A percentile compares a stretch with the other conserved stretches of the same genome.
These are phyloP conservation scores for Pyrus pyrifolia DNA, from an alignment of 306 rosid genomes.

Conservation along the genomic window DNA sequence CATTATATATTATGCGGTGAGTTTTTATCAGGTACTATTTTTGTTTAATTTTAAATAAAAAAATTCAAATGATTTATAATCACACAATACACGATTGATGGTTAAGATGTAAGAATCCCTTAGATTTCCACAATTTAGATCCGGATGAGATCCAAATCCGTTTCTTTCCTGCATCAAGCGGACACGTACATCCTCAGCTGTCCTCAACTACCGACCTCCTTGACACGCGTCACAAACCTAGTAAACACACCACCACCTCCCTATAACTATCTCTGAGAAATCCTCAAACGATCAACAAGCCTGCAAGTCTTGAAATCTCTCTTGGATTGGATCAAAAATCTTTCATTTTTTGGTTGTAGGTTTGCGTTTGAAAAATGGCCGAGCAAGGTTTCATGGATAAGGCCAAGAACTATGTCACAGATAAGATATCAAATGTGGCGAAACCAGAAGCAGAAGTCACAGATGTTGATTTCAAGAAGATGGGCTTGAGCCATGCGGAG, in stretches of 20 bases:
- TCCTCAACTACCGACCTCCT: background rate
- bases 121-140: no score
- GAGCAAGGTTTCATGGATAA: constrained; percentile 31
- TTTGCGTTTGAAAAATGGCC: constrained; percentile 32
- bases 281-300: background rate
- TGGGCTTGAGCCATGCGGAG: constrained; percentile 40
- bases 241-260: background rate
- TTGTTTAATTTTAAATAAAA: no score
- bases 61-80: no score
- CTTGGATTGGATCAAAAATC: background rate
- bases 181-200: background rate
- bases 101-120: no score
- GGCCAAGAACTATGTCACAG: constrained; percentile 48
- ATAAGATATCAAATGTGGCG: constrained; percentile 36
- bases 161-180: no score
- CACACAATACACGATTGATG: rapidly evolving
- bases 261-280: background rate
- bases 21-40: no score
- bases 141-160: no score
- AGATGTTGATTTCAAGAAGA: constrained; percentile 58
- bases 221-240: background rate
- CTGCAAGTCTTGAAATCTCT: background rate
- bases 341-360: background rate
- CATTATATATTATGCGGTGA: no score
- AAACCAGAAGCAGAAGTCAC: constrained; percentile 65